Base-by-base conservation (phyloP, 257 asterid genomes). In the Solanum tacnaense region DNA sequence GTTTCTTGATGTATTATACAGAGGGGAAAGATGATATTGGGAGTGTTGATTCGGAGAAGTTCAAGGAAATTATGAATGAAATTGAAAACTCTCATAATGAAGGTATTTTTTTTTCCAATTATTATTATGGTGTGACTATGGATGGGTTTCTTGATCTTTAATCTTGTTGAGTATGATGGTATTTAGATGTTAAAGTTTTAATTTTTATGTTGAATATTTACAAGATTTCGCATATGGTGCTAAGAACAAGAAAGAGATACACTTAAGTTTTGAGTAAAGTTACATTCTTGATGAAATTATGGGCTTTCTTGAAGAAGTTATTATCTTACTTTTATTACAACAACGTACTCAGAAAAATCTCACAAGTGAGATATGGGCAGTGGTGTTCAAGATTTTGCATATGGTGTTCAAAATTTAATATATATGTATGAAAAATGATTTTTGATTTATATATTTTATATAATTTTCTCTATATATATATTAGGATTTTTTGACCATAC, bases 71-170 rank as follows among this genome's bases (percentile, higher is more conserved):
- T 44, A 88, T 92, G 86, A 91, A 89, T 71, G 87, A 92, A 88
- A 92, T 94, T 2, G 93, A 94, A 29, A 70, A 79, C 75, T 87
- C 92, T 56, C 93, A 92, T 84, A 87, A 89, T 83, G 76, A 73
- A 58, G 95, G 95, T 94, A 93, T 32, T 52, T 38, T 8, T 38
- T 7, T n/a, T 0, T 31, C 13, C 11, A 36, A 6, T 67, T 73
- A 21, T 35, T 58, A n/a, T 20, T 5, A 20, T 9, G 36, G 9
- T 74, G 73, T 39, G 29, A 18, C 34, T 21, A 9, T 86, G 65
- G 78, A 83, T 29, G 65, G 23, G 62, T 60, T 83, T 41, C 34
- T n/a, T 21, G 34, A 20, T 34, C 34, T 49, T 27, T 25, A 15
- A 56, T 65, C 12, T 15, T 68, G 58, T 15, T 68, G 58, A 79